phyloP scores from a whole-genome alignment of 208 protist species.

The Herpetomonas tarakana region DNA sequence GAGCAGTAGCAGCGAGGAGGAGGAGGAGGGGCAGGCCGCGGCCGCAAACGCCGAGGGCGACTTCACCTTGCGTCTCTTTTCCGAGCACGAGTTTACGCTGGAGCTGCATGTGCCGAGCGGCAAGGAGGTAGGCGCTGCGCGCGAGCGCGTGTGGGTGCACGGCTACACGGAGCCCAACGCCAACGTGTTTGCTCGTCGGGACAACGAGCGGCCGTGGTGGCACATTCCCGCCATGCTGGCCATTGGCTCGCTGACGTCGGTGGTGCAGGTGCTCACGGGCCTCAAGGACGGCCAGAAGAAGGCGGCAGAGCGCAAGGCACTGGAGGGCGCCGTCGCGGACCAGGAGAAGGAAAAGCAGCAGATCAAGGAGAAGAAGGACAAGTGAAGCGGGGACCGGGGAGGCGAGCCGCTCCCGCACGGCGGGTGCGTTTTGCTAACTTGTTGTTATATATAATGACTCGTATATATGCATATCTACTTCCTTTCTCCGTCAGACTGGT shows the following conservation, averaged over 20 bases:
- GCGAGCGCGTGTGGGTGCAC: conserved; percentile 59
- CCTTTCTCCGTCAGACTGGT: background rate
- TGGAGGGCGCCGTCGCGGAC: conserved; percentile 6
- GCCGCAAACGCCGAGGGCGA: conserved; percentile 13
- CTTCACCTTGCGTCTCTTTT: conserved; percentile 51
- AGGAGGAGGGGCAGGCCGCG: background rate
- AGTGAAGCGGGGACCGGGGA: conserved; percentile 6
- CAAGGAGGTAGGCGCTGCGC: background rate
- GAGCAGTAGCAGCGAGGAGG: background rate
- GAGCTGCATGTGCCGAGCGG: conserved; percentile 18
- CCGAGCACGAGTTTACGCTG: conserved; percentile 68
- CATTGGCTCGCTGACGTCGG: conserved; percentile 24
- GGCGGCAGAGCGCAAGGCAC: conserved; percentile 3
- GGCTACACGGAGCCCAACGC: conserved; percentile 49
- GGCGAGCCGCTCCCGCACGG: background rate
- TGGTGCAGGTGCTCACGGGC: conserved; percentile 42
- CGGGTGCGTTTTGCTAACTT: background rate
- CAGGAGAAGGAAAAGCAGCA: conserved; percentile 12
- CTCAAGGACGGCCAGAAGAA: conserved; percentile 33
- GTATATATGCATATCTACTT: background rate
- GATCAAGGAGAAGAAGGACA: conserved; percentile 16
- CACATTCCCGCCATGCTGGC: conserved; percentile 29
- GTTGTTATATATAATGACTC: background rate
- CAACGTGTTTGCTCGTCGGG: conserved; percentile 25
- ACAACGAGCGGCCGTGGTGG: conserved; percentile 25